These are phyloP conservation scores for Tetracladium setigerum DNA, from an alignment of 495 filamentous ascomycete genomes.

Conservation along the genomic window DNA sequence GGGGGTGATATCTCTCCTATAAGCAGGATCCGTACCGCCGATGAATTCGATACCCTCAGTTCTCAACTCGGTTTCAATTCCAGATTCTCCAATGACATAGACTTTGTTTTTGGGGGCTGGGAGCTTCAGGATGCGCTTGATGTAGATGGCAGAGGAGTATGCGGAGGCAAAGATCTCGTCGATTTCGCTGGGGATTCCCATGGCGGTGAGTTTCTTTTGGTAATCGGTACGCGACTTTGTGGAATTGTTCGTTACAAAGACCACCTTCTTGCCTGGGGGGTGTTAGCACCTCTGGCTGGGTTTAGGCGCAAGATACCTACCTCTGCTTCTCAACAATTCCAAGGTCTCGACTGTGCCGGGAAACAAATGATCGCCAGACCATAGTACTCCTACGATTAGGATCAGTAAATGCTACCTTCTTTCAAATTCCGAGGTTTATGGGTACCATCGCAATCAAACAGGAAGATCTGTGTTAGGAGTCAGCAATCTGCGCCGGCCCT, in stretches of 20 bases:
- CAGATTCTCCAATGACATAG: constrained; percentile 83
- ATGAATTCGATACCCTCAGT: constrained; percentile 72
- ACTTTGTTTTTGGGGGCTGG: constrained; percentile 78
- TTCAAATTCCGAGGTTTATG: constrained; percentile 9
- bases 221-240: constrained; percentile 93
- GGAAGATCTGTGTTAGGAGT: constrained; percentile 57
- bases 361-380: constrained; percentile 89
- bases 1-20: constrained; percentile 65
- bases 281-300: constrained; percentile 6
- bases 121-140: constrained; percentile 81
- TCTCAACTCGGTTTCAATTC: constrained; percentile 82
- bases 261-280: constrained; percentile 69
- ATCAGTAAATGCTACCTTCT: background rate
- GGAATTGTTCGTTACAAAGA: constrained; percentile 99
- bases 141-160: constrained; percentile 93
- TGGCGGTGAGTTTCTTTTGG: constrained; percentile 74
- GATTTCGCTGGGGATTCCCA: constrained; percentile 70
- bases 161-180: constrained; percentile 95
- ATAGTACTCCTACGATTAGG: constrained; percentile 67
- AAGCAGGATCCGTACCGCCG: constrained; percentile 79
- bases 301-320: constrained; percentile 33
- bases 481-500: background rate
- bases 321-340: constrained; percentile 68
- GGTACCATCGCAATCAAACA: constrained; percentile 97
- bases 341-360: constrained; percentile 76